These are phyloP conservation scores for Vitis hybrid DNA, from an alignment of 177 flowering plant species.

Conservation along the genomic window DNA sequence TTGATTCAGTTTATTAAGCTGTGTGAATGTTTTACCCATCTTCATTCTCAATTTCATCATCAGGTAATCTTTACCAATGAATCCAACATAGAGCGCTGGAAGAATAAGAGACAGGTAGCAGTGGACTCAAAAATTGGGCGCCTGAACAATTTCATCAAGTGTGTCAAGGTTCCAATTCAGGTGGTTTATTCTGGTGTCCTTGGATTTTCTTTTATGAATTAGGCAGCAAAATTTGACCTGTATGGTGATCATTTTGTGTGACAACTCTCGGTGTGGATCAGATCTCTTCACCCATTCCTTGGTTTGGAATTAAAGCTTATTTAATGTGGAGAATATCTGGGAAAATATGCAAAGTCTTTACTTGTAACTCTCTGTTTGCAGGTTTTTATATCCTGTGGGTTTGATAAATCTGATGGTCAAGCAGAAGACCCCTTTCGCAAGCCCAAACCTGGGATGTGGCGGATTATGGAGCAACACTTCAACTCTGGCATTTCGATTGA, in stretches of 20 bases:
- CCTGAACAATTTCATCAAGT: slow-evolving; percentile 70
- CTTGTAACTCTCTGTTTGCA: slow-evolving; percentile 28
- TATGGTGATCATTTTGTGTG: no score
- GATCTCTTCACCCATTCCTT: no score
- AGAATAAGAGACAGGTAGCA: slow-evolving; percentile 84
- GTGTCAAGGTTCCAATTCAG: slow-evolving; percentile 82
- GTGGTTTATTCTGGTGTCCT: slow-evolving; percentile 25
- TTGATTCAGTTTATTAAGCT: not conserved
- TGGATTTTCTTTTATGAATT: not conserved
- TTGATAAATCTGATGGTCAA: slow-evolving; percentile 38
- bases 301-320: not conserved
- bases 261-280: no score
- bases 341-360: not conserved
- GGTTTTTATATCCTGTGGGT: slow-evolving; percentile 94
- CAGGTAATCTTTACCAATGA: slow-evolving; percentile 98
- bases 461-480: slow-evolving; percentile 76
- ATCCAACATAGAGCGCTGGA: slow-evolving; percentile 94
- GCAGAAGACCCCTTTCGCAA: slow-evolving; percentile 76
- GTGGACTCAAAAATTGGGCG: slow-evolving; percentile 92
- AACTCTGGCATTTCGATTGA: slow-evolving; percentile 81
- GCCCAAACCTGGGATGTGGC: slow-evolving; percentile 96
- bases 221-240: no score
- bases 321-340: not conserved
- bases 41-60: not conserved
- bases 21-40: not conserved